Conservation (phyloP, 208 protist species). For the Porcisia hertigi region DNA sequence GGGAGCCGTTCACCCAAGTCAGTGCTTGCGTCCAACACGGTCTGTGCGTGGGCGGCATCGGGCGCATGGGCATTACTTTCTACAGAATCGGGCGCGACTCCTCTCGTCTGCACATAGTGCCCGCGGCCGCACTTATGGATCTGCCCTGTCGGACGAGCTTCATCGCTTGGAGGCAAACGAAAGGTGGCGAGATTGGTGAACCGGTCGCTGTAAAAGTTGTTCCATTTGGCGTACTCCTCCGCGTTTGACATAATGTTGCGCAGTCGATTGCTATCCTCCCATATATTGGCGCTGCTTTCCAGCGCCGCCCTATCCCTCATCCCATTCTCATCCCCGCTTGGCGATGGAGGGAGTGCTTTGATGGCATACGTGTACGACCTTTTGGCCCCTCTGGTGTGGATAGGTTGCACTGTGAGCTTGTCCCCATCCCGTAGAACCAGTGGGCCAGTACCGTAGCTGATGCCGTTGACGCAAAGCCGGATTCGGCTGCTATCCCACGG, state of each 20-base stretch:
- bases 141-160: too few relatives aligned
- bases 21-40: background rate
- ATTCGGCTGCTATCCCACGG: constrained; percentile 30
- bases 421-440: constrained; percentile 31
- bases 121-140: constrained; percentile 18
- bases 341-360: background rate
- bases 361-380: constrained; percentile 17
- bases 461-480: constrained; percentile 24
- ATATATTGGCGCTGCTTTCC: background rate
- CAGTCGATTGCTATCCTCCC: constrained; percentile 7
- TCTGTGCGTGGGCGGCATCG: background rate
- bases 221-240: constrained; percentile 34
- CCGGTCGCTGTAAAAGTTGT: constrained; percentile 31
- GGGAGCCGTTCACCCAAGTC: background rate
- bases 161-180: background rate
- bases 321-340: background rate
- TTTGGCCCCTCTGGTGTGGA: background rate
- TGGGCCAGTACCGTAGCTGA: constrained; percentile 32
- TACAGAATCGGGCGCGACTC: background rate
- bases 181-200: constrained; percentile 13
- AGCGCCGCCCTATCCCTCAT: background rate
- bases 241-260: constrained; percentile 9
- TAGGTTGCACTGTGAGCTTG: constrained; percentile 17
- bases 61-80: background rate
- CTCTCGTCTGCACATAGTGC: background rate